A percentile compares a stretch with the other conserved stretches of the same genome.
These are phyloP conservation scores for Penicillium cosmopolitanum DNA, from an alignment of 495 filamentous ascomycete species.

Conservation along the genomic window DNA sequence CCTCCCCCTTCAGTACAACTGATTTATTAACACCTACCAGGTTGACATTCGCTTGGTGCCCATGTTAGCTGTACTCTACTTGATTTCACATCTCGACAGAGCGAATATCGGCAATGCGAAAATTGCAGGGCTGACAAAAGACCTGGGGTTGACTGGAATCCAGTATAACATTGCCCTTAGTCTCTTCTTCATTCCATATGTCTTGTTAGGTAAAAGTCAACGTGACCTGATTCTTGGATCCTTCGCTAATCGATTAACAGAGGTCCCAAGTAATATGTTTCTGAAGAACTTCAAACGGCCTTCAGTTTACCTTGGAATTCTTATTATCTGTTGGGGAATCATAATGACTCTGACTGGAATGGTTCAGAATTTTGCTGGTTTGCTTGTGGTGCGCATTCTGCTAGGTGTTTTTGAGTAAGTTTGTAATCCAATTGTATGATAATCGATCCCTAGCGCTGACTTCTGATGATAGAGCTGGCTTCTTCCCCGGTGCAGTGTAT, in stretches of 20 bases:
- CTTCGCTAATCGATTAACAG: constrained; percentile 37
- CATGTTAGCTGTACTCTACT: constrained; percentile 46
- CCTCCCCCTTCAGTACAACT: too few relatives aligned
- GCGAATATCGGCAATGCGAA: constrained; percentile 78
- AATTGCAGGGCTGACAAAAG: constrained; percentile 66
- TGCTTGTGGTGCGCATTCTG: constrained; percentile 62
- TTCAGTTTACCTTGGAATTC: constrained; percentile 53
- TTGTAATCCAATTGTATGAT: background rate
- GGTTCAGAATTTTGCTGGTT: constrained; percentile 60
- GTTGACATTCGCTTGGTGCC: constrained; percentile 35
- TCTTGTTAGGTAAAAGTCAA: constrained; percentile 54
- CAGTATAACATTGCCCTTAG: constrained; percentile 66
- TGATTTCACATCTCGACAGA: constrained; percentile 56
- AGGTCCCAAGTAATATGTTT: constrained; percentile 60
- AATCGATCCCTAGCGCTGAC: background rate
- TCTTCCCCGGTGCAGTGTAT: constrained; percentile 74
- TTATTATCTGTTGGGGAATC: constrained; percentile 59
- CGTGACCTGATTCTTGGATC: constrained; percentile 36
- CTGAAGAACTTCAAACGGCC: constrained; percentile 43
- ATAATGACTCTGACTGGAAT: constrained; percentile 45
- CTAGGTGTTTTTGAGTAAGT: constrained; percentile 64
- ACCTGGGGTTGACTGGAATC: constrained; percentile 58
- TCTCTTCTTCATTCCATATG: constrained; percentile 73
- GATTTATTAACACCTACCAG: constrained; percentile 9
- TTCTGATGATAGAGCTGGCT: constrained; percentile 37